Evolutionary conservation across 2,329 filamentous ascomycete species (phyloP).

Genomic region (Alternaria alternata): DNA sequence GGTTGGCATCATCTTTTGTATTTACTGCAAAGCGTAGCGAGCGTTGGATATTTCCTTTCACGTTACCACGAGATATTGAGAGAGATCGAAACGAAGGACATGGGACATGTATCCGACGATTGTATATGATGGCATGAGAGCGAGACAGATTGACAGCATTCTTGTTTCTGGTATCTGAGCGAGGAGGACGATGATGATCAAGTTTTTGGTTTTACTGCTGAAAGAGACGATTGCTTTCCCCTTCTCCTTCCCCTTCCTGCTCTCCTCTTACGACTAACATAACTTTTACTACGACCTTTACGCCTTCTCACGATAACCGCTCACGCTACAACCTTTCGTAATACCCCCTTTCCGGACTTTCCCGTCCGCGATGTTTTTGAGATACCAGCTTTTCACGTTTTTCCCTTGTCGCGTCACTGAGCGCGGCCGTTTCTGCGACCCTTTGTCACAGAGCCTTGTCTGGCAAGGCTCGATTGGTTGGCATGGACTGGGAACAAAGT

Average conservation of each 20-base stretch:
- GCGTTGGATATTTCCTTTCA: slow-evolving; percentile 41
- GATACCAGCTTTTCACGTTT: slow-evolving; percentile 18
- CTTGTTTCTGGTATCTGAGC: slow-evolving; percentile 1
- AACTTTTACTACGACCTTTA: slow-evolving; percentile 4
- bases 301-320: slow-evolving; percentile 1
- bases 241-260: slow-evolving; percentile 5
- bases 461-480: slow-evolving; percentile 16
- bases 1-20: slow-evolving; percentile 30
- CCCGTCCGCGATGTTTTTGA: slow-evolving; percentile 13
- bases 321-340: slow-evolving; percentile 15
- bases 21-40: slow-evolving; percentile 46
- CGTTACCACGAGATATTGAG: slow-evolving; percentile 26
- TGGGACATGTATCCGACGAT: slow-evolving; percentile 31
- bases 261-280: slow-evolving; percentile 6
- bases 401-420: slow-evolving; percentile 3
- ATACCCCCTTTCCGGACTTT: slow-evolving; percentile 19
- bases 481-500: slow-evolving; percentile 9
- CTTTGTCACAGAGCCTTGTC: slow-evolving; percentile 13
- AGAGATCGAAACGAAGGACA: slow-evolving; percentile 21
- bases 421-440: slow-evolving; percentile 20
- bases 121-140: slow-evolving; percentile 27
- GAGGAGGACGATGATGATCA: slow-evolving; percentile 6
- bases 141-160: slow-evolving; percentile 12
- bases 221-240: slow-evolving; percentile 22
- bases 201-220: slow-evolving; percentile 19